A percentile compares a stretch with the other conserved stretches of the same genome.
phyloP scores from a whole-genome alignment of 1,139 yeast species.

The Magnusiomyces magnusii region DNA sequence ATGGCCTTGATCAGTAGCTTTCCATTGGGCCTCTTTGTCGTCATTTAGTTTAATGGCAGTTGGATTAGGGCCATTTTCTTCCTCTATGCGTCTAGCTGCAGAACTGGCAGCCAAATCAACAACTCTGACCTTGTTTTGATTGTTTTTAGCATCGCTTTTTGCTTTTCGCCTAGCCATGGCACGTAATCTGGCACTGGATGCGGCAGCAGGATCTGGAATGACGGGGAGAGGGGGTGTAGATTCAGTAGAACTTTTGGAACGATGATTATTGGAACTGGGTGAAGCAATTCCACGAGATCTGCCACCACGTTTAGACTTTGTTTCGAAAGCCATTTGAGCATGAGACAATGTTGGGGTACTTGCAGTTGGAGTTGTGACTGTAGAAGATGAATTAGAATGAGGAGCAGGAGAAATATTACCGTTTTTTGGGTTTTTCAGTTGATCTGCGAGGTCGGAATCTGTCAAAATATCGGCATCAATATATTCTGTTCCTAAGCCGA shows the following conservation, averaged over 20 bases:
- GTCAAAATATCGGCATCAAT: slow-evolving; percentile 33
- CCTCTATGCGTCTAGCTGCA: slow-evolving; percentile 49
- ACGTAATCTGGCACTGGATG: slow-evolving; percentile 68
- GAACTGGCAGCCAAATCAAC: slow-evolving; percentile 77
- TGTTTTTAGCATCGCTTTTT: slow-evolving; percentile 65
- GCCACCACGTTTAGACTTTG: neutral
- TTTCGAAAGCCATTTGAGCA: neutral
- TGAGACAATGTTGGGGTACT: neutral
- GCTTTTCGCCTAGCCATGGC: slow-evolving; percentile 95
- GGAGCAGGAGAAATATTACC: slow-evolving; percentile 3
- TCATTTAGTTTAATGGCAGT: slow-evolving; percentile 18
- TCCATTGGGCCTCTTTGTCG: slow-evolving; percentile 33
- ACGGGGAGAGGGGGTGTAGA: slow-evolving; percentile 24
- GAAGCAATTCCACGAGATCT: neutral
- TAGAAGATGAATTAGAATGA: slow-evolving; percentile 14
- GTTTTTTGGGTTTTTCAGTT: slow-evolving; percentile 8
- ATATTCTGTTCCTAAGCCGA: slow-evolving; percentile 41
- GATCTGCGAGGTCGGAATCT: slow-evolving; percentile 29
- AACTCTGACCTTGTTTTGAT: slow-evolving; percentile 45
- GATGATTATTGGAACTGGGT: slow-evolving; percentile 3
- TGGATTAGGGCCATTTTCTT: slow-evolving; percentile 16
- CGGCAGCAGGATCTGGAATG: slow-evolving; percentile 21
- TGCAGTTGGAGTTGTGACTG: slow-evolving; percentile 21
- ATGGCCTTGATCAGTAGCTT: slow-evolving; percentile 66
- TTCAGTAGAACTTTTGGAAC: slow-evolving; percentile 16